Percentiles rank a stretch among this genome's conserved stretches.
phyloP scores from a whole-genome alignment of 179 eudicot genomes.

The Beta corolliflora region DNA sequence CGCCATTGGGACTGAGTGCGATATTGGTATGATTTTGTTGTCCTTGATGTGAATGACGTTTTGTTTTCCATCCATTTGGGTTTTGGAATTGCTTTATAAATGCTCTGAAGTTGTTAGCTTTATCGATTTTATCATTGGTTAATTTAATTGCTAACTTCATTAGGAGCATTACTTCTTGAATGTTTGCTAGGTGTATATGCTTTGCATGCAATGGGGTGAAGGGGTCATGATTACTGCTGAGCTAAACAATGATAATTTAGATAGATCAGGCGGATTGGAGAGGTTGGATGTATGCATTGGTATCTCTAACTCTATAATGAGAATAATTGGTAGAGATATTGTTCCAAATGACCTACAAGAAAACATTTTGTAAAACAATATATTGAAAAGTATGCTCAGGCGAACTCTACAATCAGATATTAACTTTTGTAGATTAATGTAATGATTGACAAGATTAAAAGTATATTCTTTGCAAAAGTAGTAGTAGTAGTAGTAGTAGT shows the following conservation, averaged over 20 bases:
- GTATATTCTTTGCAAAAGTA: too few species aligned
- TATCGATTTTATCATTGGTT: background rate
- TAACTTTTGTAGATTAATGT: background rate
- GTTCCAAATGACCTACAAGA: background rate
- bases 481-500: too few species aligned
- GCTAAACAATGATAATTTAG: background rate
- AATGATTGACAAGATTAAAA: too few species aligned
- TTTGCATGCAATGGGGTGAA: background rate
- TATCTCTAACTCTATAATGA: background rate
- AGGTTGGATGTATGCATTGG: background rate
- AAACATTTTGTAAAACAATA: too few species aligned
- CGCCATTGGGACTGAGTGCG: conserved; percentile 89
- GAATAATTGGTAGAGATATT: background rate
- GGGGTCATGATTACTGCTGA: background rate
- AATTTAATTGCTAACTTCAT: background rate
- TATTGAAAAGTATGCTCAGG: background rate
- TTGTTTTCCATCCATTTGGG: background rate
- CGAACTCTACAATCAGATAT: too few species aligned
- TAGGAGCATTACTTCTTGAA: background rate
- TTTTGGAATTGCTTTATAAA: background rate
- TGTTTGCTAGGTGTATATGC: background rate
- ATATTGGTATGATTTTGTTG: conserved; percentile 57
- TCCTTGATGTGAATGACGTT: background rate
- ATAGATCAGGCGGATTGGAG: background rate
- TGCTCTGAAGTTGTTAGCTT: background rate